Conservation (phyloP, 139 green algal species). For the Closterium sp. region DNA sequence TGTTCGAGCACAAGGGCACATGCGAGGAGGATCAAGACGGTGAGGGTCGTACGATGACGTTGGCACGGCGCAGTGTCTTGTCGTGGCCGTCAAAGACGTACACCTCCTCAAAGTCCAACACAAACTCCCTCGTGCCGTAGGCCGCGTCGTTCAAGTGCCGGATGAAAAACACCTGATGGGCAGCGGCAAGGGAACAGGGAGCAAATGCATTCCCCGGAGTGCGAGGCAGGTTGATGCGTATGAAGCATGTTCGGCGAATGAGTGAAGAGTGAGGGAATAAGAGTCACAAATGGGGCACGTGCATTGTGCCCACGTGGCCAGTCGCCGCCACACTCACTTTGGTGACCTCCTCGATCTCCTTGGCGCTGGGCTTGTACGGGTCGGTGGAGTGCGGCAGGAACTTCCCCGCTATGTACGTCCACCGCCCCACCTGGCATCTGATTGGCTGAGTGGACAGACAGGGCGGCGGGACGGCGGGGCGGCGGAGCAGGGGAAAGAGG, state of each 20-base stretch:
- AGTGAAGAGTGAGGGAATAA: neutral
- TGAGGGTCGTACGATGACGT: neutral
- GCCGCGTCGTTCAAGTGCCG: neutral
- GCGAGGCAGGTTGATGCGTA: neutral
- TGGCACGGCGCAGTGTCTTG: neutral
- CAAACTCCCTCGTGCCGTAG: constrained; percentile 3
- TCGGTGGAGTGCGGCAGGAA: constrained; percentile 1
- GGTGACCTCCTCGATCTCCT: neutral
- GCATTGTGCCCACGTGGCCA: neutral
- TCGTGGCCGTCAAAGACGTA: constrained; percentile 34
- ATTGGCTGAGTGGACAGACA: neutral
- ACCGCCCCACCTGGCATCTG: constrained; percentile 17
- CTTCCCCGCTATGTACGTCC: constrained; percentile 25
- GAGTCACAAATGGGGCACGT: no score
- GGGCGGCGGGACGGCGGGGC: neutral
- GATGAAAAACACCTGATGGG: constrained; percentile 33
- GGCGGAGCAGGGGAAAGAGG: neutral
- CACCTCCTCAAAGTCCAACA: constrained; percentile 48
- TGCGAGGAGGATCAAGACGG: neutral
- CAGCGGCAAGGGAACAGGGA: neutral
- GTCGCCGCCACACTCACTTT: neutral
- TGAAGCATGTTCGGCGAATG: neutral
- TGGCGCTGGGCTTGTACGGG: constrained; percentile 14
- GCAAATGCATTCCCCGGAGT: neutral
- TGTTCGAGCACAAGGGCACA: neutral